Conservation (phyloP, 2,329 filamentous ascomycete genomes). For the Fusarium chaquense region DNA sequence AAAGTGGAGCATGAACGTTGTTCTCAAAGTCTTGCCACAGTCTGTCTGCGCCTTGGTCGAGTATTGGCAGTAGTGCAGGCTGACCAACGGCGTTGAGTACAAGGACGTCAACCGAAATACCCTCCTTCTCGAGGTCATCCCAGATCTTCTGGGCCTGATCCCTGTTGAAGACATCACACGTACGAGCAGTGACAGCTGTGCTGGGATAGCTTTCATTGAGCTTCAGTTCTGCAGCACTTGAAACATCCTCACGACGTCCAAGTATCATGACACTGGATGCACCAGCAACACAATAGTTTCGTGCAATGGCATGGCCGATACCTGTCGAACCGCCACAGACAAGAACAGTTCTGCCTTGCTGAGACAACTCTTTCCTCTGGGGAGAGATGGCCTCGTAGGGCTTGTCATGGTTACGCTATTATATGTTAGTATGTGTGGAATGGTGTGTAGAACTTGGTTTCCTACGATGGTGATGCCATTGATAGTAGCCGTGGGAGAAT, state of each 20-base stretch:
- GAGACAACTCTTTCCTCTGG: conserved; percentile 53
- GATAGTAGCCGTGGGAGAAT: conserved; percentile 11
- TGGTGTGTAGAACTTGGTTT: not conserved
- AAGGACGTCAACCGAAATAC: conserved; percentile 19
- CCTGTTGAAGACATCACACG: conserved; percentile 17
- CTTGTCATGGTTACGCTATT: conserved; percentile 45
- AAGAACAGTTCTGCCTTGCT: conserved; percentile 65
- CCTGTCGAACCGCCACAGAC: conserved; percentile 76
- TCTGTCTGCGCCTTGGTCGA: conserved; percentile 39
- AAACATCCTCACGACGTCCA: conserved; percentile 41
- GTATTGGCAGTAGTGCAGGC: conserved; percentile 22
- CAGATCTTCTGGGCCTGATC: conserved; percentile 14
- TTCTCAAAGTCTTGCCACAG: conserved; percentile 43
- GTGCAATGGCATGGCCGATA: conserved; percentile 73
- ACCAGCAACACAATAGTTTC: conserved; percentile 62
- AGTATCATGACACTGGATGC: conserved; percentile 55
- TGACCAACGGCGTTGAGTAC: conserved; percentile 27
- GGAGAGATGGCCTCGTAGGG: conserved; percentile 56
- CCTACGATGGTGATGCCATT: conserved; percentile 19
- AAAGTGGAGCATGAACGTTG: conserved; percentile 34
- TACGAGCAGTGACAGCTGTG: conserved; percentile 6
- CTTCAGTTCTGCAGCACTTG: conserved; percentile 8
- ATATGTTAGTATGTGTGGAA: not conserved
- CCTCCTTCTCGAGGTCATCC: conserved; percentile 18
- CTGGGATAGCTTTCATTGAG: conserved; percentile 17